Conservation (phyloP, 805 yeast genomes). For the Ogataea saltuana region DNA sequence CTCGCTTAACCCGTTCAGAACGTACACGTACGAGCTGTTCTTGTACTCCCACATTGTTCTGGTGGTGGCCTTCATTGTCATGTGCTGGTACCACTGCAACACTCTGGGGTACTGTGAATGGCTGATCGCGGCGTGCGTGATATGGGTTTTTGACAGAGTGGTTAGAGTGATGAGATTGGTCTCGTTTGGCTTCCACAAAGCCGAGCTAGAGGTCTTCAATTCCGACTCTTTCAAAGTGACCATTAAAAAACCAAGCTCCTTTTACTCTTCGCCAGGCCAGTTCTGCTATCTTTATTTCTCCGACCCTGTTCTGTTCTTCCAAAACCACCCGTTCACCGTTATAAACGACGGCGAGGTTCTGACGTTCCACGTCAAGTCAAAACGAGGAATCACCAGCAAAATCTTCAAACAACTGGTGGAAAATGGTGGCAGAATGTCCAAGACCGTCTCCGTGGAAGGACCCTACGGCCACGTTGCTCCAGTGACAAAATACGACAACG, state of each 20-base stretch:
- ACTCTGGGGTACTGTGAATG: conserved; percentile 36
- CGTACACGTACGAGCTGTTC: conserved; percentile 58
- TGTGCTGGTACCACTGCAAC: conserved; percentile 59
- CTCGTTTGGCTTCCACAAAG: conserved; percentile 28
- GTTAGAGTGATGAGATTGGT: conserved; percentile 39
- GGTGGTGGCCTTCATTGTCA: conserved; percentile 53
- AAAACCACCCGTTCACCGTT: conserved; percentile 71
- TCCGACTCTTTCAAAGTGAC: conserved; percentile 45
- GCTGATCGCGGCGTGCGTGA: conserved; percentile 40
- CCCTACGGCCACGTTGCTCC: conserved; percentile 64
- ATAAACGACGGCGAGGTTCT: conserved; percentile 42
- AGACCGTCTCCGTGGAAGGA: conserved; percentile 55
- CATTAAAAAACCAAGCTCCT: conserved; percentile 49
- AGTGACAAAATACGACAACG: conserved; percentile 47
- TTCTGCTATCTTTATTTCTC: conserved; percentile 58
- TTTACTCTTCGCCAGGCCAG: conserved; percentile 56
- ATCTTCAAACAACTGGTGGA: conserved; percentile 35
- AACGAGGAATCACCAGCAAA: conserved; percentile 56
- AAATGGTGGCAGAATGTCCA: conserved; percentile 33
- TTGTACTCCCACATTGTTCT: conserved; percentile 57
- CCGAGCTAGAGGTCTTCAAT: conserved; percentile 21
- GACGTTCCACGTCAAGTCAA: conserved; percentile 45
- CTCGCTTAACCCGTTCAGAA: conserved; percentile 53
- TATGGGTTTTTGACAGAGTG: conserved; percentile 55
- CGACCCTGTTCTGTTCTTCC: conserved; percentile 55